Evolutionary conservation across 2,329 filamentous ascomycete genomes (phyloP).

Genomic region (Aspergillus sp.): DNA sequence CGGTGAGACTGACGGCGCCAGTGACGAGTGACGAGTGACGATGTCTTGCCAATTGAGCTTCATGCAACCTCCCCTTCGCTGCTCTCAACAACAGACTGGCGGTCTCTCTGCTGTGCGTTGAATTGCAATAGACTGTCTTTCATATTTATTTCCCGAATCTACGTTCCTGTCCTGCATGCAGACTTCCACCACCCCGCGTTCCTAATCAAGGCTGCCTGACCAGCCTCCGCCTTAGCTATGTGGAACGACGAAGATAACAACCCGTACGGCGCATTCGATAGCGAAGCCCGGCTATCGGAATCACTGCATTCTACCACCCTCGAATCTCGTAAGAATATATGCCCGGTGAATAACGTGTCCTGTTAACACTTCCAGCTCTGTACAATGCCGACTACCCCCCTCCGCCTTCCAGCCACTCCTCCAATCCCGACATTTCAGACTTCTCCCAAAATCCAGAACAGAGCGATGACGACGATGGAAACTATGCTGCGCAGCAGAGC

Average conservation of each 20-base stretch:
- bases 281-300: conserved; percentile 73
- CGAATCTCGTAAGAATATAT: conserved; percentile 51
- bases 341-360: neutral
- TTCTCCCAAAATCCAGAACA: conserved; percentile 55
- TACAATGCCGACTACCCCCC: conserved; percentile 64
- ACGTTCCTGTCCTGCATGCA: neutral
- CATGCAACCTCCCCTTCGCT: conserved; percentile 2
- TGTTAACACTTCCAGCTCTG: conserved; percentile 37
- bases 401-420: conserved; percentile 69
- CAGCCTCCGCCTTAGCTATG: conserved; percentile 57
- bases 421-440: conserved; percentile 64
- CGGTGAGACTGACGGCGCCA: conserved; percentile 2
- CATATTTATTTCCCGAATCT: neutral
- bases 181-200: neutral
- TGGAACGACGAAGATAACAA: conserved; percentile 99
- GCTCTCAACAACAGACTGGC: neutral
- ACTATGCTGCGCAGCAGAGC: conserved; percentile 52
- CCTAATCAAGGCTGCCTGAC: conserved; percentile 19
- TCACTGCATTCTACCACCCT: conserved; percentile 60
- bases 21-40: conserved; percentile 1
- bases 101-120: neutral
- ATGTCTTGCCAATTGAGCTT: neutral
- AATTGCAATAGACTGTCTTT: neutral
- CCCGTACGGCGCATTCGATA: conserved; percentile 91
- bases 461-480: conserved; percentile 60